These are phyloP conservation scores for Eutrema heterophyllum DNA, from an alignment of 345 rosid genomes.

Conservation along the genomic window DNA sequence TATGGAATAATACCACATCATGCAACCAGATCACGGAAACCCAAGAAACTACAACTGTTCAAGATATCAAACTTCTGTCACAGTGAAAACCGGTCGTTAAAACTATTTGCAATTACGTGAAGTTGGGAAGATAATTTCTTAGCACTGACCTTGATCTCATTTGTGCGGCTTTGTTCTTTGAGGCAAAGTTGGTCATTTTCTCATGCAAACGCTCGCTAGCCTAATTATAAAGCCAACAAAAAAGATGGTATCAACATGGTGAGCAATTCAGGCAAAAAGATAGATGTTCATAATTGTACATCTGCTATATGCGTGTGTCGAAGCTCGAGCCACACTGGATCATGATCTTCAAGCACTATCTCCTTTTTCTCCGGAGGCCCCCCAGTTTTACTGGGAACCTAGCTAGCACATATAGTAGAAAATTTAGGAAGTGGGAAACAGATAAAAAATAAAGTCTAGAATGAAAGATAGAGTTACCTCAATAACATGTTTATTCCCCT, in stretches of 20 bases:
- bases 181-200: slow-evolving; percentile 72
- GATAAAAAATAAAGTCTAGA: background rate
- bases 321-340: slow-evolving; percentile 93
- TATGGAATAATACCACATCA: background rate
- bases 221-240: slow-evolving; percentile 35
- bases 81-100: too few species aligned
- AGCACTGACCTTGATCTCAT: slow-evolving; percentile 47
- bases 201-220: slow-evolving; percentile 94
- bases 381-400: slow-evolving; percentile 79
- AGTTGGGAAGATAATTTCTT: background rate
- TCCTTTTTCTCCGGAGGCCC: slow-evolving; percentile 72
- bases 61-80: background rate
- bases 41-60: too few species aligned
- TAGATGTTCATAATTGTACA: slow-evolving; percentile 38
- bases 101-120: background rate
- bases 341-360: slow-evolving; percentile 74
- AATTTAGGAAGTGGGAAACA: background rate
- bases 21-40: background rate
- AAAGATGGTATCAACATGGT: slow-evolving; percentile 12
- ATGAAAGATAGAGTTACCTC: slow-evolving; percentile 45
- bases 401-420: slow-evolving; percentile 32
- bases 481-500: slow-evolving; percentile 67
- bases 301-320: slow-evolving; percentile 91
- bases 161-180: slow-evolving; percentile 96
- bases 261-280: slow-evolving; percentile 11